Percentiles rank a stretch among this genome's conserved stretches.
Evolutionary conservation across 257 asterid genomes (phyloP).

Genomic region (Lycium ferocissimum): DNA sequence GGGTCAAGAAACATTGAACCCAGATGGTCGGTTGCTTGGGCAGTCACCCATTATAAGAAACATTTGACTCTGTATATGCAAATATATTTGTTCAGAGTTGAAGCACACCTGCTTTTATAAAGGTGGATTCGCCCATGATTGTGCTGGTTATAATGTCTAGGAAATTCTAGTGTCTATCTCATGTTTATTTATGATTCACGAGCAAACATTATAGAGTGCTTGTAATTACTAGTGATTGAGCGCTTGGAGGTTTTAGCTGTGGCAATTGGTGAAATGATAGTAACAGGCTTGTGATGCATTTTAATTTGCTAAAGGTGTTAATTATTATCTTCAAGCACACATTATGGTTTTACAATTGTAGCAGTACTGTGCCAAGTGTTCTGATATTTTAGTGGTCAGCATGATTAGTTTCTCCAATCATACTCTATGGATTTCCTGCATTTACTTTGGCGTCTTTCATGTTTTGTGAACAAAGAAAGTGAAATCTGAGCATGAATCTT

Average conservation of each 20-base stretch:
- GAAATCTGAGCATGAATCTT: neutral
- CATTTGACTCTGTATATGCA: neutral
- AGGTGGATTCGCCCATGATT: neutral
- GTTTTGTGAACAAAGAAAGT: neutral
- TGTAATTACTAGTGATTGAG: constrained; percentile 7
- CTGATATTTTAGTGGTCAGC: neutral
- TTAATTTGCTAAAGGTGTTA: neutral
- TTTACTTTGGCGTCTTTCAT: neutral
- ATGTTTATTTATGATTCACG: neutral
- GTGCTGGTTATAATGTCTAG: neutral
- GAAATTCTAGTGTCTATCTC: neutral
- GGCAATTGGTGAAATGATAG: neutral
- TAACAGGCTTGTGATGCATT: neutral
- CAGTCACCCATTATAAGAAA: neutral
- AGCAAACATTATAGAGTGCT: neutral
- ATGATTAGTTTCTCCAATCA: neutral
- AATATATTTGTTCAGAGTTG: neutral
- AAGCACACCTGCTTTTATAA: neutral
- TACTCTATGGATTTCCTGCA: neutral
- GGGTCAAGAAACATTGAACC: neutral
- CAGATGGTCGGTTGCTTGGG: neutral
- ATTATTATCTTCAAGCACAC: neutral
- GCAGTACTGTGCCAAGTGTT: neutral
- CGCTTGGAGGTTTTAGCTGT: neutral
- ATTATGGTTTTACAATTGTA: neutral